A percentile compares a stretch with the other conserved stretches of the same genome.
Conservation (phyloP, 192 early-diverging fungal genomes). For the Lobosporangium transversale region DNA sequence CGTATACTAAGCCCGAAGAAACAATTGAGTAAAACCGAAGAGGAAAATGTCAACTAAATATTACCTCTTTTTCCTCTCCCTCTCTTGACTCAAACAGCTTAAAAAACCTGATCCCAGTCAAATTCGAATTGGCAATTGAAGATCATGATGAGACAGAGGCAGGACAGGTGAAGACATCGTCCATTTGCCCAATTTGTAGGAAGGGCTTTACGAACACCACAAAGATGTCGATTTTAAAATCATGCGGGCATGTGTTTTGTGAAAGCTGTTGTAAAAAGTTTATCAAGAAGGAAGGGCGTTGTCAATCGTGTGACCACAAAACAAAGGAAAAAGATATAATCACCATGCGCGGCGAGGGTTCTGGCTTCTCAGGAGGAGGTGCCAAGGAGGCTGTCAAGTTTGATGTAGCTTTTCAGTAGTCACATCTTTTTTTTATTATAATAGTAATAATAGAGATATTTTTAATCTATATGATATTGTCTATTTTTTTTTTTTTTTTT, state of each 20-base stretch:
- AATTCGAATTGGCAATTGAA: constrained; percentile 65
- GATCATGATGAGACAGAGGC: constrained; percentile 49
- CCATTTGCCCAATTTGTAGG: constrained; percentile 76
- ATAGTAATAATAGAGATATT: not conserved
- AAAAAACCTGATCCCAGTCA: constrained; percentile 72
- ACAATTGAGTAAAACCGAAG: too few relatives aligned
- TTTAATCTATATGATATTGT: constrained; percentile 10
- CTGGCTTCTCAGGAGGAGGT: constrained; percentile 61
- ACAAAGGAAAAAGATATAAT: constrained; percentile 76
- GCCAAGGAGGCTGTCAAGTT: constrained; percentile 69
- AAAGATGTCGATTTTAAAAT: constrained; percentile 66
- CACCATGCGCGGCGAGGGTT: constrained; percentile 74
- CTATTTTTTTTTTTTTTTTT: not conserved
- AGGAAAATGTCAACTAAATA: too few relatives aligned
- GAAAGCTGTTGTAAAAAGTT: constrained; percentile 72
- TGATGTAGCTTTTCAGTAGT: constrained; percentile 75
- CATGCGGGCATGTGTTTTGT: constrained; percentile 81
- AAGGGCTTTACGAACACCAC: constrained; percentile 77
- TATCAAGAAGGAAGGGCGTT: constrained; percentile 72
- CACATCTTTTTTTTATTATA: constrained; percentile 1
- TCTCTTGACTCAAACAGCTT: constrained; percentile 50
- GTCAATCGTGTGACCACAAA: constrained; percentile 74
- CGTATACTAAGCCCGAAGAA: too few relatives aligned
- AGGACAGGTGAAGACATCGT: constrained; percentile 35
- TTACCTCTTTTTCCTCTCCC: not conserved